Conservation (phyloP, 2,329 filamentous ascomycete species). For the Colletotrichum gloeosporioides region DNA sequence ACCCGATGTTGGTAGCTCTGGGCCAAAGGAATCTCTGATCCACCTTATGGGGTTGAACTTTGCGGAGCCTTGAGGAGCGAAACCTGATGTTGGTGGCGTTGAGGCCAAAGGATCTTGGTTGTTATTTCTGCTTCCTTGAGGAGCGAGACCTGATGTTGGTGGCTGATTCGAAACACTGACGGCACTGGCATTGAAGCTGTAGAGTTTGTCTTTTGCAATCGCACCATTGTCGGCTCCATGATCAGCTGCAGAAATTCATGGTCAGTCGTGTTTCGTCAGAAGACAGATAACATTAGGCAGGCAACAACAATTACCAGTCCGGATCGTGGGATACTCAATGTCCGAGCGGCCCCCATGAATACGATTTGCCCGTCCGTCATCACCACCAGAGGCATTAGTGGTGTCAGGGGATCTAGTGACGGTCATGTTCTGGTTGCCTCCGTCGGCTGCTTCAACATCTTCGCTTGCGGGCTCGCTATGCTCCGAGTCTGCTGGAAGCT, state of each 20-base stretch:
- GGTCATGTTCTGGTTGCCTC: background rate
- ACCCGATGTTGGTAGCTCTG: background rate
- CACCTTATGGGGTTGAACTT: background rate
- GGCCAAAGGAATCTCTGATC: background rate
- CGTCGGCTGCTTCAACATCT: background rate
- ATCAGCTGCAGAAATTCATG: background rate
- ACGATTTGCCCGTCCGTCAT: background rate
- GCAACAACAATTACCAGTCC: background rate
- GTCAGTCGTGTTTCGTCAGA: background rate
- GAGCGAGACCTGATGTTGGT: background rate
- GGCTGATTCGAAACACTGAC: background rate
- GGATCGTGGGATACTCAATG: background rate
- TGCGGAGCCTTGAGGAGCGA: background rate
- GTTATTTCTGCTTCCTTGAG: background rate
- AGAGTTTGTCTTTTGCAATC: background rate
- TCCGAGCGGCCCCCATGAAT: background rate
- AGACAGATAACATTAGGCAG: background rate
- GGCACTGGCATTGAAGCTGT: background rate
- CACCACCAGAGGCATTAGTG: background rate
- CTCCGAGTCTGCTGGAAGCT: background rate
- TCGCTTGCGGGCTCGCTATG: background rate
- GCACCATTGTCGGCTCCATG: background rate
- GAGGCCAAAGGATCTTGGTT: background rate
- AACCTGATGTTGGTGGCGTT: background rate
- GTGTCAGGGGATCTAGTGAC: background rate